phyloP scores from a whole-genome alignment of 73 alveolate species.

The Paramecium primaurelia region DNA sequence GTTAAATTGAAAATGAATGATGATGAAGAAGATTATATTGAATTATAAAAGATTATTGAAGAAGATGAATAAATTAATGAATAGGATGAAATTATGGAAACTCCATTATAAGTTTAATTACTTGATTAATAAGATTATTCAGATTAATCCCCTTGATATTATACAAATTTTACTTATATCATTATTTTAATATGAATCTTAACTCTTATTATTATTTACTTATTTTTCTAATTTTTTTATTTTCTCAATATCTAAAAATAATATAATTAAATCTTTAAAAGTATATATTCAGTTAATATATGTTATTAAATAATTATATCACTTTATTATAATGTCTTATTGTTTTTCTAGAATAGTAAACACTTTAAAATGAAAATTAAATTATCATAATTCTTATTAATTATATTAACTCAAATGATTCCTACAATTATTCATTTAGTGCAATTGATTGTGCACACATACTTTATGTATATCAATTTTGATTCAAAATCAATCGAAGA shows the following conservation, averaged over 20 bases:
- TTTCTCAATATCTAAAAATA: no score
- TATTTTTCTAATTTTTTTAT: no score
- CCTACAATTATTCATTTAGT: not conserved
- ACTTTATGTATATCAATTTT: constrained; percentile 28
- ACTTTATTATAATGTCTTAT: not conserved
- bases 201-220: no score
- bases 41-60: constrained; percentile 9
- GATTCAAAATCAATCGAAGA: not conserved
- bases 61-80: constrained; percentile 2
- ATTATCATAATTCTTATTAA: not conserved
- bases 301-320: no score
- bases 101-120: not conserved
- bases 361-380: not conserved
- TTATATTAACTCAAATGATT: not conserved
- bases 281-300: no score
- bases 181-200: not conserved
- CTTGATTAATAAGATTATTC: not conserved
- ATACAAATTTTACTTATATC: not conserved
- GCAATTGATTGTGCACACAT: not conserved
- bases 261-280: no score
- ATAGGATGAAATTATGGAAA: not conserved
- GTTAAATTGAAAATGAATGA: not conserved
- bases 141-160: not conserved
- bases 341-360: not conserved
- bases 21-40: constrained; percentile 9